Percentiles rank a stretch among this genome's conserved stretches.
Conservation (phyloP, 2,329 filamentous ascomycete genomes). For the Cytospora piceae region DNA sequence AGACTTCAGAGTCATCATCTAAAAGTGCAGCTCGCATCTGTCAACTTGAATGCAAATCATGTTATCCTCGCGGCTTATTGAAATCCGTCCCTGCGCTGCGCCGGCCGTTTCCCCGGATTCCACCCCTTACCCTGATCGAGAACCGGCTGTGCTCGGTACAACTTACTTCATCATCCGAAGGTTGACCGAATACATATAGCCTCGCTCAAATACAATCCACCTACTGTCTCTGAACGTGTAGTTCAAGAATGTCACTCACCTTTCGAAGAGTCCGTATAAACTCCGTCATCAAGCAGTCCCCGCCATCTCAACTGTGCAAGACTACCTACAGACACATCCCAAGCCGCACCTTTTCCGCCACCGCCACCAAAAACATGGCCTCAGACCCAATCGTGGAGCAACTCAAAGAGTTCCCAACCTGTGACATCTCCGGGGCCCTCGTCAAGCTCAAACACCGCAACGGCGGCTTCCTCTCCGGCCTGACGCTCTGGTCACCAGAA, state of each 20-base stretch:
- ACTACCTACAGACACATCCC: background rate
- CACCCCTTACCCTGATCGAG: background rate
- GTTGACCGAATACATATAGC: background rate
- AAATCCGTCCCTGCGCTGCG: background rate
- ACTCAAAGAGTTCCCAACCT: slow-evolving; percentile 45
- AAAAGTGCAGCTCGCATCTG: background rate
- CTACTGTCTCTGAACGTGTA: background rate
- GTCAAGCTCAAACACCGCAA: slow-evolving; percentile 52
- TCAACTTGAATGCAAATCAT: background rate
- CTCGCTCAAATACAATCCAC: background rate
- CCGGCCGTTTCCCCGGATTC: background rate
- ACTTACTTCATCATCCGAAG: background rate
- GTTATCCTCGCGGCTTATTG: background rate
- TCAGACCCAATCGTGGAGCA: slow-evolving; percentile 39
- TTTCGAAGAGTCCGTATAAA: background rate
- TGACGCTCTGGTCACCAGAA: slow-evolving; percentile 58
- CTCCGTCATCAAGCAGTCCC: background rate
- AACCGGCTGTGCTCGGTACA: background rate
- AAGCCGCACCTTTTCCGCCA: slow-evolving; percentile 3
- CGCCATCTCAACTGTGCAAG: slow-evolving; percentile 2
- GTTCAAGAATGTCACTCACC: background rate
- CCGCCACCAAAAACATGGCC: slow-evolving; percentile 8
- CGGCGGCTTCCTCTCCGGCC: slow-evolving; percentile 57
- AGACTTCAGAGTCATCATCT: too few relatives aligned
- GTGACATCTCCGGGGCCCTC: slow-evolving; percentile 56